Percentiles rank a stretch among this genome's conserved stretches.
phyloP scores from a whole-genome alignment of 352 stramenopile species.

The Globisporangium cystogenes region DNA sequence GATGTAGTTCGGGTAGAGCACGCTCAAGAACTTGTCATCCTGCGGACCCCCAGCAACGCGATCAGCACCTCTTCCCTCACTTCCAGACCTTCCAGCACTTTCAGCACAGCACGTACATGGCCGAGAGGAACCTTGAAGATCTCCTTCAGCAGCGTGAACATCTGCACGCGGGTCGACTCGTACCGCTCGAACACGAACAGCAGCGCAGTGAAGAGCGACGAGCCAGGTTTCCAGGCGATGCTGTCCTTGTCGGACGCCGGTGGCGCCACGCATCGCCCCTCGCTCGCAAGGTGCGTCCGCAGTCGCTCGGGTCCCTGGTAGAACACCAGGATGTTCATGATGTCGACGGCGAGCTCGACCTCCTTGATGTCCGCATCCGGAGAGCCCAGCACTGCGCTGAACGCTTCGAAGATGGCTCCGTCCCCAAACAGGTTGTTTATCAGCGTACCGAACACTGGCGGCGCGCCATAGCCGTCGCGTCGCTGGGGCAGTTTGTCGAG shows the following conservation, averaged over 20 bases:
- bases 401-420: slow-evolving; percentile 51
- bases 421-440: slow-evolving; percentile 67
- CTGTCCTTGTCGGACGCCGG: slow-evolving; percentile 56
- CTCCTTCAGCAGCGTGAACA: slow-evolving; percentile 63
- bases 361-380: slow-evolving; percentile 38
- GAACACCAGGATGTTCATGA: slow-evolving; percentile 66
- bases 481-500: slow-evolving; percentile 61
- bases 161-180: slow-evolving; percentile 51
- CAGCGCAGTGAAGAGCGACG: slow-evolving; percentile 68
- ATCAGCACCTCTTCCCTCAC: neutral
- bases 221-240: slow-evolving; percentile 54
- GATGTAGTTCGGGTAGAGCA: slow-evolving; percentile 86
- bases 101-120: slow-evolving; percentile 35
- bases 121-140: slow-evolving; percentile 68
- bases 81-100: too few relatives aligned
- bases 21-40: slow-evolving; percentile 85
- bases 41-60: slow-evolving; percentile 8
- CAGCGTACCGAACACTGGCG: slow-evolving; percentile 52
- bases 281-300: slow-evolving; percentile 53
- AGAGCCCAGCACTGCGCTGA: slow-evolving; percentile 41
- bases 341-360: slow-evolving; percentile 49
- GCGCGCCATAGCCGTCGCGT: slow-evolving; percentile 42
- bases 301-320: slow-evolving; percentile 67
- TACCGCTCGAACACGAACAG: slow-evolving; percentile 64
- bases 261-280: slow-evolving; percentile 62